Conservation (phyloP, 2,329 filamentous ascomycete species). For the Nannizzia gypsea region DNA sequence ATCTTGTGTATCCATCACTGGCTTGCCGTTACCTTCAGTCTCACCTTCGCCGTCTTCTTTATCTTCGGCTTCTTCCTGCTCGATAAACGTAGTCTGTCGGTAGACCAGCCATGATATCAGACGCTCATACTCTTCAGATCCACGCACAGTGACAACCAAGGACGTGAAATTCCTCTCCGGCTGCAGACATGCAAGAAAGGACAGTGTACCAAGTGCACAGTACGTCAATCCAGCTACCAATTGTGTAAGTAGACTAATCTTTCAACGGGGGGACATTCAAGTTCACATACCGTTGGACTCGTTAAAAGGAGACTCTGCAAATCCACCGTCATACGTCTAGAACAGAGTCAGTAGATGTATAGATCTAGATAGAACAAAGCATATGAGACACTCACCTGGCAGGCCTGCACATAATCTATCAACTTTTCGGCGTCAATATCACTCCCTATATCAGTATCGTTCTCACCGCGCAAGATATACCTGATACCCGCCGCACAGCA, state of each 20-base stretch:
- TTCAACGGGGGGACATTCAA: background rate
- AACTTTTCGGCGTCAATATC: slow-evolving; percentile 67
- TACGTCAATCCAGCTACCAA: slow-evolving; percentile 71
- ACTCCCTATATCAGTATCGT: slow-evolving; percentile 37
- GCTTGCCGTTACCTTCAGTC: background rate
- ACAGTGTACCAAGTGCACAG: slow-evolving; percentile 68
- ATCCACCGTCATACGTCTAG: slow-evolving; percentile 73
- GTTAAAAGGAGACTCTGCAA: slow-evolving; percentile 63
- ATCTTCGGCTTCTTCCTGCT: slow-evolving; percentile 31
- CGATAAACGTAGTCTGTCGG: slow-evolving; percentile 51
- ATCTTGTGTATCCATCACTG: background rate
- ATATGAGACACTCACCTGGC: slow-evolving; percentile 37
- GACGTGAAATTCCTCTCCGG: slow-evolving; percentile 22
- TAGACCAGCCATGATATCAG: slow-evolving; percentile 48
- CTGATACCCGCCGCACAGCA: slow-evolving; percentile 72
- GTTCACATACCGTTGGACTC: slow-evolving; percentile 63
- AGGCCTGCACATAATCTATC: slow-evolving; percentile 56
- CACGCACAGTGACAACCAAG: background rate
- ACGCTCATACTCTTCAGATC: background rate
- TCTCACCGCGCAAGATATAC: slow-evolving; percentile 62
- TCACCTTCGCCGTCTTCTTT: slow-evolving; percentile 35
- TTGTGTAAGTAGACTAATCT: background rate
- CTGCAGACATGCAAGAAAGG: slow-evolving; percentile 56
- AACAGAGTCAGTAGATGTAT: slow-evolving; percentile 6
- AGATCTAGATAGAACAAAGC: background rate